Percentiles rank a stretch among this genome's conserved stretches.
phyloP scores from a whole-genome alignment of 2,329 filamentous ascomycete genomes.

The Cladophialophora psammophila region DNA sequence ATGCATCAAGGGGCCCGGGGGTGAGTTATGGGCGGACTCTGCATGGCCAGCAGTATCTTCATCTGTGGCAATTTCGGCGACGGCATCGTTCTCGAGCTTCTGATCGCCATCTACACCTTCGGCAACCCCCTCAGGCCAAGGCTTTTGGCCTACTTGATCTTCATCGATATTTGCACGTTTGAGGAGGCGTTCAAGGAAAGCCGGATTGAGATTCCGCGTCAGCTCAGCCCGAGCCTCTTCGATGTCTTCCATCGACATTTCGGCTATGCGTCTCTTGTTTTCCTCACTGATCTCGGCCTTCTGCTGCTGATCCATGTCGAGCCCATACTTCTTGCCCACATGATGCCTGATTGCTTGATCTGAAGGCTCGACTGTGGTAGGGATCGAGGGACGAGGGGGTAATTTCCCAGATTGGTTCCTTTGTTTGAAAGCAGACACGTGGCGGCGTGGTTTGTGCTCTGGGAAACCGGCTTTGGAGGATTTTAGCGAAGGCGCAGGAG shows the following conservation, averaged over 20 bases:
- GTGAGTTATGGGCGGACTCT: conserved; percentile 20
- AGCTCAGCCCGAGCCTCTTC: conserved; percentile 80
- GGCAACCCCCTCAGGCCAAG: conserved; percentile 27
- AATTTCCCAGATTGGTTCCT: conserved; percentile 53
- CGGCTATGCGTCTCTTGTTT: conserved; percentile 74
- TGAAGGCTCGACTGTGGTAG: conserved; percentile 35
- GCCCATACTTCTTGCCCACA: conserved; percentile 33
- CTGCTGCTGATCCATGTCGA: conserved; percentile 64
- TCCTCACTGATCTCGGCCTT: conserved; percentile 76
- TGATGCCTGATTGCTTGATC: conserved; percentile 38
- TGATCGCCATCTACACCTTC: not conserved
- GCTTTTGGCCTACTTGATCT: conserved; percentile 19
- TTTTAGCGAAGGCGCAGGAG: conserved; percentile 64
- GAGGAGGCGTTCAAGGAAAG: conserved; percentile 77
- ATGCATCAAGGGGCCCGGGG: conserved; percentile 48
- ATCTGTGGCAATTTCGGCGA: conserved; percentile 32
- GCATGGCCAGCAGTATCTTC: conserved; percentile 17
- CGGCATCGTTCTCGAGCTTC: not conserved
- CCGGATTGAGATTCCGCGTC: conserved; percentile 76
- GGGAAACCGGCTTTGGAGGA: conserved; percentile 79
- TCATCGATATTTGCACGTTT: conserved; percentile 79
- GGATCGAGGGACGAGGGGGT: conserved; percentile 28
- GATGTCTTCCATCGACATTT: conserved; percentile 84
- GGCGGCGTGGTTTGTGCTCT: conserved; percentile 79
- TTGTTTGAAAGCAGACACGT: conserved; percentile 80